Percentiles rank a stretch among this genome's conserved stretches.
phyloP scores from a whole-genome alignment of 169 alveolate genomes.

The Eimeria acervulina region DNA sequence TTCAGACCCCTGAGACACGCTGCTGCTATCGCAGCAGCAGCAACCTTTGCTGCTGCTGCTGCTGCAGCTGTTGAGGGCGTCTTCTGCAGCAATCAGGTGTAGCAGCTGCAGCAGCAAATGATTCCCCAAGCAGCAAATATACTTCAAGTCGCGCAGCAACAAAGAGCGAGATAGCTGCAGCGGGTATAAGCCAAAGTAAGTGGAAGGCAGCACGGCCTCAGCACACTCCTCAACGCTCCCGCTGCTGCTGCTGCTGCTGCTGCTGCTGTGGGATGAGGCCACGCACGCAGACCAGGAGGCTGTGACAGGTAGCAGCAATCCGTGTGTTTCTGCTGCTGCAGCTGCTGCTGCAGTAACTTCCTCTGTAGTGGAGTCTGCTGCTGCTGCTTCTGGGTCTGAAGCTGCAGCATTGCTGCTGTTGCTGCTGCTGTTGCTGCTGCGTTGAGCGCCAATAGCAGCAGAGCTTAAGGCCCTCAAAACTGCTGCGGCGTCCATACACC shows the following conservation, averaged over 20 bases:
- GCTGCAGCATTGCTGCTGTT: constrained; percentile 24
- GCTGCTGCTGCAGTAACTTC: no score
- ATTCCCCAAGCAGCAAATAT: constrained; percentile 21
- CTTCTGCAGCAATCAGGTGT: no score
- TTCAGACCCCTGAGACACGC: neutral
- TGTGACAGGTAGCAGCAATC: constrained; percentile 4
- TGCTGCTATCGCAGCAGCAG: constrained; percentile 26
- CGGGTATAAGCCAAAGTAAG: constrained; percentile 27
- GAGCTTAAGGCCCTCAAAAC: neutral
- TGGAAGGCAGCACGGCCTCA: neutral
- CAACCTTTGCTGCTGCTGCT: constrained; percentile 47
- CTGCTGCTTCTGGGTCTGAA: neutral
- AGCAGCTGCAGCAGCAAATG: neutral
- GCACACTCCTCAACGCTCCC: neutral
- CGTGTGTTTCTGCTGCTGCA: neutral
- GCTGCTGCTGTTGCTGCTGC: constrained; percentile 45
- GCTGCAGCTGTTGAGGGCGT: neutral
- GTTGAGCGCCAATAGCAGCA: neutral
- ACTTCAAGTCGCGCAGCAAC: constrained; percentile 31
- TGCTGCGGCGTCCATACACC: constrained; percentile 38
- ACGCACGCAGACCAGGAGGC: constrained; percentile 13
- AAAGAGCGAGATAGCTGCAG: neutral
- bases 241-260: constrained; percentile 31
- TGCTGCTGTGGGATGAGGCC: neutral
- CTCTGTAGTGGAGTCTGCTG: no score